Percentiles rank a stretch among this genome's conserved stretches.
Conservation (phyloP, 495 filamentous ascomycete species). For the Penicillium cosmopolitanum region DNA sequence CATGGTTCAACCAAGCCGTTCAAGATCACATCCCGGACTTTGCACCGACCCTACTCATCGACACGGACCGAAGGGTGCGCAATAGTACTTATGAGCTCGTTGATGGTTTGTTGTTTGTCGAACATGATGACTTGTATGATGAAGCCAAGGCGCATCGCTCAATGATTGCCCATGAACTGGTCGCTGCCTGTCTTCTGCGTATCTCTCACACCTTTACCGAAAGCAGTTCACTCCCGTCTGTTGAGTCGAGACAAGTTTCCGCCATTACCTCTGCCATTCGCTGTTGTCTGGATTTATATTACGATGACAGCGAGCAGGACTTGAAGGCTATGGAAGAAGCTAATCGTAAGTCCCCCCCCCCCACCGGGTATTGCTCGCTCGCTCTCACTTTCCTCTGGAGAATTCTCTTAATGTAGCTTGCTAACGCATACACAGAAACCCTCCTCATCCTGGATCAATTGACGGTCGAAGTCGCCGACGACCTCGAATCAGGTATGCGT, state of each 20-base stretch:
- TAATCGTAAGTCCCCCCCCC: conserved; percentile 36
- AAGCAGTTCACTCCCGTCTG: conserved; percentile 21
- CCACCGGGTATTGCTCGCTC: not conserved
- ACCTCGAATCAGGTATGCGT: conserved; percentile 40
- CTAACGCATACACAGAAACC: conserved; percentile 27
- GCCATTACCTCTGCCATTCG: conserved; percentile 43
- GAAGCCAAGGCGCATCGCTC: conserved; percentile 28
- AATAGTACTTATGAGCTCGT: conserved; percentile 58
- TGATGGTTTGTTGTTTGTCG: conserved; percentile 55
- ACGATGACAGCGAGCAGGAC: conserved; percentile 47
- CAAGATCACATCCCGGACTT: conserved; percentile 63
- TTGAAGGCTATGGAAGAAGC: conserved; percentile 35
- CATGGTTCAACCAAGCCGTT: conserved; percentile 46
- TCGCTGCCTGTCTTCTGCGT: conserved; percentile 16
- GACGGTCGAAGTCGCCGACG: conserved; percentile 41
- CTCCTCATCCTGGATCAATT: conserved; percentile 38
- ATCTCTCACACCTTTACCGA: not conserved
- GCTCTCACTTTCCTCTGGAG: no score
- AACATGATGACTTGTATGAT: conserved; percentile 34
- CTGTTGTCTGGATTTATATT: conserved; percentile 48
- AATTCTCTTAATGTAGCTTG: not conserved
- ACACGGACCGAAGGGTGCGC: conserved; percentile 59
- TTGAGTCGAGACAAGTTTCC: conserved; percentile 44
- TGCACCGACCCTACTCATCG: conserved; percentile 69
- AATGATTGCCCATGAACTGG: conserved; percentile 39